Evolutionary conservation across 495 filamentous ascomycete genomes (phyloP).

Genomic region (Lophiotrema nucula): DNA sequence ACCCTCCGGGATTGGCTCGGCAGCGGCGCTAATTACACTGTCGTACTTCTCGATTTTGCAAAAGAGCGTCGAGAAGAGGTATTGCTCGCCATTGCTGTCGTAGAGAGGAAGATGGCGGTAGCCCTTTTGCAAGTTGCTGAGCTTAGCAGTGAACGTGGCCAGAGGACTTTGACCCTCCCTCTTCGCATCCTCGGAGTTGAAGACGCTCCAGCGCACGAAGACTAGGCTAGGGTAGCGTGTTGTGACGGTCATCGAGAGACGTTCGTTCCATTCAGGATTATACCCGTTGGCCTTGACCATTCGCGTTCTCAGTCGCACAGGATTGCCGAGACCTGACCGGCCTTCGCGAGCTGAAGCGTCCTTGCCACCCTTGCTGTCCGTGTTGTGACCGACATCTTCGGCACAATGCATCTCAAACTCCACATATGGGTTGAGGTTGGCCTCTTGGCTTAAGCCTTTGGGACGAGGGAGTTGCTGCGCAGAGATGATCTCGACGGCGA

Average conservation of each 20-base stretch:
- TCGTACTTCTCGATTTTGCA: conserved; percentile 74
- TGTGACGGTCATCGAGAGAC: conserved; percentile 71
- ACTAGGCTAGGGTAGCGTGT: conserved; percentile 91
- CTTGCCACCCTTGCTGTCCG: conserved; percentile 63
- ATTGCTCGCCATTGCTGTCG: conserved; percentile 83
- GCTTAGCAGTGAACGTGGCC: conserved; percentile 88
- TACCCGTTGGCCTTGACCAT: conserved; percentile 85
- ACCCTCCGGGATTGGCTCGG: not conserved
- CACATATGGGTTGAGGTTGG: conserved; percentile 84
- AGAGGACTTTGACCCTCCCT: conserved; percentile 62
- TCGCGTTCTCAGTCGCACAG: conserved; percentile 73
- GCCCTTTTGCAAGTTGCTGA: conserved; percentile 85
- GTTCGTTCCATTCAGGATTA: conserved; percentile 78
- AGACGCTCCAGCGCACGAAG: conserved; percentile 91
- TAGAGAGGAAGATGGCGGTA: conserved; percentile 95
- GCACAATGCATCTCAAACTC: conserved; percentile 93
- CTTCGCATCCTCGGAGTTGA: conserved; percentile 70
- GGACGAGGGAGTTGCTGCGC: conserved; percentile 92
- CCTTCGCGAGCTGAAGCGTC: conserved; percentile 65
- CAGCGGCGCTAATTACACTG: conserved; percentile 20
- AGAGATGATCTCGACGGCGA: conserved; percentile 84
- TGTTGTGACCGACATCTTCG: conserved; percentile 76
- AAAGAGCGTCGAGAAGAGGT: conserved; percentile 91
- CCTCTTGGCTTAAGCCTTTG: conserved; percentile 62
- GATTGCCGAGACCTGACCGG: conserved; percentile 68